Percentiles rank a stretch among this genome's conserved stretches.
Evolutionary conservation across 2,329 filamentous ascomycete species (phyloP).

Genomic region (Calonectria leucothoes): DNA sequence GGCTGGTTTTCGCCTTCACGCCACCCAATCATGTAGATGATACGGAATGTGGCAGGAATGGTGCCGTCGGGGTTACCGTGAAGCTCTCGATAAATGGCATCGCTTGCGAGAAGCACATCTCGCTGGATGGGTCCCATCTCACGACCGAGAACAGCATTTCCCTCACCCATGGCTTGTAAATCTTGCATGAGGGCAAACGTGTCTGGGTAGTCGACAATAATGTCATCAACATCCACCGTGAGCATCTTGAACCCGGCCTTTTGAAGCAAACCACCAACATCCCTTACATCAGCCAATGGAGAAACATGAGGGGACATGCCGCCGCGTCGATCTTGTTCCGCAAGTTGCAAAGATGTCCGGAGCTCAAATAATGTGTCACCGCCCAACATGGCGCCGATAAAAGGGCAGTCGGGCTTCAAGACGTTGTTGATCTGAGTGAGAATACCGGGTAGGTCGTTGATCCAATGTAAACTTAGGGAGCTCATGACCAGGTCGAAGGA

Average conservation of each 20-base stretch:
- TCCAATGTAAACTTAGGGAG: constrained; percentile 93
- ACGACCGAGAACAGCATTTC: constrained; percentile 87
- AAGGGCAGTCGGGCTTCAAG: constrained; percentile 90
- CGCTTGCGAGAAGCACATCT: constrained; percentile 87
- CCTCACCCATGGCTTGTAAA: constrained; percentile 95
- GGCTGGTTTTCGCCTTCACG: constrained; percentile 84
- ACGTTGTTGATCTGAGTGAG: constrained; percentile 87
- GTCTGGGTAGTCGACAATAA: constrained; percentile 93
- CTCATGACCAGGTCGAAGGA: constrained; percentile 92
- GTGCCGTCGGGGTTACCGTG: constrained; percentile 84
- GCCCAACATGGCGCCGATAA: constrained; percentile 96
- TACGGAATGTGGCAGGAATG: constrained; percentile 90
- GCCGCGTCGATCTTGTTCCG: constrained; percentile 90
- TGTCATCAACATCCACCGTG: constrained; percentile 97
- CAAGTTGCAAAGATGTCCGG: constrained; percentile 91
- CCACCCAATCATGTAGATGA: constrained; percentile 99
- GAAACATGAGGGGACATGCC: constrained; percentile 92
- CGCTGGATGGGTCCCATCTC: constrained; percentile 82
- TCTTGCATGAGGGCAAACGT: constrained; percentile 93
- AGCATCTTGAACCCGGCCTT: constrained; percentile 94
- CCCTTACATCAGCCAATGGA: constrained; percentile 90
- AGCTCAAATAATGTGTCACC: constrained; percentile 95
- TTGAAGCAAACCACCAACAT: constrained; percentile 88
- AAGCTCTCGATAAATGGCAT: constrained; percentile 88
- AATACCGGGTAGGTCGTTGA: constrained; percentile 92